A percentile compares a stretch with the other conserved stretches of the same genome.
Evolutionary conservation across 1,284 basidiomycete species (phyloP).

Genomic region (Trametes pubescens): DNA sequence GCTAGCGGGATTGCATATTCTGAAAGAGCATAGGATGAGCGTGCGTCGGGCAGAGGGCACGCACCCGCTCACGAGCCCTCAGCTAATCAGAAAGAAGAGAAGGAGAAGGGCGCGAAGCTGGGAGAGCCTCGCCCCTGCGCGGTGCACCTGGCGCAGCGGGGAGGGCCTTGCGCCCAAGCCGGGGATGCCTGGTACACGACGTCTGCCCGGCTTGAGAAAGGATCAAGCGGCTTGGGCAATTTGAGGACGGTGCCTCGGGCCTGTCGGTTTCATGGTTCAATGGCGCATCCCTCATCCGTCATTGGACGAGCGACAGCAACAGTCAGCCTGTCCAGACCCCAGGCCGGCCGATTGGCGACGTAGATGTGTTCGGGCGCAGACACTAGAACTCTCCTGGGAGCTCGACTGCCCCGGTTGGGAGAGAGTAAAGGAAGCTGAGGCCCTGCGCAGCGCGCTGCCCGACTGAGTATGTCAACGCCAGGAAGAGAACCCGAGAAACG

Average conservation of each 20-base stretch:
- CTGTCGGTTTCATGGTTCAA: background rate
- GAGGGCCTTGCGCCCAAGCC: background rate
- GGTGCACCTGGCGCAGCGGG: background rate
- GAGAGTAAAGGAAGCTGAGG: background rate
- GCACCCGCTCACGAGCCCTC: background rate
- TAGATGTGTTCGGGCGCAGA: background rate
- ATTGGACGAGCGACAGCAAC: background rate
- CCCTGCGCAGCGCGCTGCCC: background rate
- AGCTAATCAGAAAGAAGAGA: conserved; percentile 7
- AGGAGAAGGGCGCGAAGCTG: background rate
- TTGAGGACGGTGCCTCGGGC: background rate
- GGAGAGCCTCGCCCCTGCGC: background rate
- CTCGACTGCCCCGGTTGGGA: background rate
- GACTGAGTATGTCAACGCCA: background rate
- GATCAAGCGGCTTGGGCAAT: background rate
- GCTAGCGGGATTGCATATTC: conserved; percentile 13
- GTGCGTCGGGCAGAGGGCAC: conserved; percentile 8
- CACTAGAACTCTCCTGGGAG: background rate
- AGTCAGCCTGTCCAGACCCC: background rate
- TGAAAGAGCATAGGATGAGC: conserved; percentile 21
- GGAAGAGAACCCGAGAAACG: conserved; percentile 3
- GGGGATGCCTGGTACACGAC: background rate
- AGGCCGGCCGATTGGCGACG: background rate
- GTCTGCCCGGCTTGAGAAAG: background rate
- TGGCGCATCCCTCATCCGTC: background rate